Base-by-base conservation (phyloP, 106 monocot species). In the Dendrobium huoshanense region DNA sequence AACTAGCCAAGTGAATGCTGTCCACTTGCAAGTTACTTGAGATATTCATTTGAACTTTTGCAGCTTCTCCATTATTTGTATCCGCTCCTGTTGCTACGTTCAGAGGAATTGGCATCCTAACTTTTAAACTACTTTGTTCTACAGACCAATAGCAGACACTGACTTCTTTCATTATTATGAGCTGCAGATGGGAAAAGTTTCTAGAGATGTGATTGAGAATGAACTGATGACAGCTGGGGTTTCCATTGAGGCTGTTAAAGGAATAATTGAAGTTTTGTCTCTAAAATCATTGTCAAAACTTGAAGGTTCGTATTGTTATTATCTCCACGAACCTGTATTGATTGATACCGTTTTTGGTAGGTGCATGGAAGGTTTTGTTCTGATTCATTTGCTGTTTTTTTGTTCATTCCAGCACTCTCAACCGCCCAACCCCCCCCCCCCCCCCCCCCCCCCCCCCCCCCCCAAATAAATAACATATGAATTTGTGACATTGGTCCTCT, bases 171-270 rank as follows among this genome's bases (percentile, higher is more conserved):
- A 15, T 55, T 19, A 37, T 58, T 84, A 24, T 84, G 47, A n/a
- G n/a, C 55, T 77, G 75, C 85, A 97, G 98, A 73, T 95, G 72
- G 93, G 93, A 41, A 99, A 99, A 83, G 83, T 99, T 82, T 84
- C 93, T 77, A 86, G 83, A 81, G 90, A 92, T 75, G 98, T 95
- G 87, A 90, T 95, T 77, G 95, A 99, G 82, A 91, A 91, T 81
- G 95, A 99, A 70, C 81, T 99, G 79, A 78, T 79, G 45, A 77
- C 77, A 42, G 73, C 79, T 67, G 95, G 98, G 10, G 82, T 95
- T 76, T 84, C 95, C 55, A 54, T 59, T 75, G 87, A 91, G 80
- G 95, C 95, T 78, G 85, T 93, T 37, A 88, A 88, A 81, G 95
- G 98, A 82, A 88, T 99, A 78, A 79, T 90, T 83, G 87, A 90